phyloP scores from a whole-genome alignment of 441 rosid genomes.

The Breynia disticha region DNA sequence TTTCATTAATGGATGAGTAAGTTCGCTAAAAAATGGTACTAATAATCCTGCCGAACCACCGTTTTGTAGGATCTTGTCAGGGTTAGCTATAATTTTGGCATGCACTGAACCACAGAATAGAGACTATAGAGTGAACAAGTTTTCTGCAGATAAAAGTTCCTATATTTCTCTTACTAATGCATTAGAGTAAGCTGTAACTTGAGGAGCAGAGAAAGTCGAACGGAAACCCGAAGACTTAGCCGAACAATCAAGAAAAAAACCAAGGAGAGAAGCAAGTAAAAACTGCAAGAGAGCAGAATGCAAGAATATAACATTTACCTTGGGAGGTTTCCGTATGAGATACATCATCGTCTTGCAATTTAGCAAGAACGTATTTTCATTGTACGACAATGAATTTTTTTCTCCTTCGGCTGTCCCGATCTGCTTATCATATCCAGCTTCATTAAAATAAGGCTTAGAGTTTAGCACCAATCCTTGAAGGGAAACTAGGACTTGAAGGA shows the following conservation, averaged over 20 bases:
- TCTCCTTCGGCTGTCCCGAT: constrained; percentile 96
- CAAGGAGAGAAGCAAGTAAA: not conserved
- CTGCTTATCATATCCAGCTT: constrained; percentile 97
- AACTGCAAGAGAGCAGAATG: not conserved
- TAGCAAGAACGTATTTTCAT: constrained; percentile 83
- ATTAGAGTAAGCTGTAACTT: no score
- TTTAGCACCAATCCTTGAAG: constrained; percentile 94
- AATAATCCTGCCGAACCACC: not conserved
- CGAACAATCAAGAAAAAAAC: not conserved
- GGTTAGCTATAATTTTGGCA: no score
- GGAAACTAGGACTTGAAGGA: constrained; percentile 96
- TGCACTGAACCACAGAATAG: no score
- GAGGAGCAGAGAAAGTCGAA: no score
- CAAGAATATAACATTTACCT: constrained; percentile 34
- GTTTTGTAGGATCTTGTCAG: no score
- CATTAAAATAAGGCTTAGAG: constrained; percentile 93
- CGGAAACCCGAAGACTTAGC: no score
- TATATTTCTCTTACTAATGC: no score
- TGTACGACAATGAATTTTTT: constrained; percentile 87
- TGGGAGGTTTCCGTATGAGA: constrained; percentile 84
- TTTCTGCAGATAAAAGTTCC: no score
- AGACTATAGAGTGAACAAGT: no score
- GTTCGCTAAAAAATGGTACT: not conserved
- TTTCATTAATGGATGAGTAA: not conserved
- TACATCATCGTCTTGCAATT: constrained; percentile 94